Evolutionary conservation across 352 stramenopile genomes (phyloP).

Genomic region (Phytophthora multivora): DNA sequence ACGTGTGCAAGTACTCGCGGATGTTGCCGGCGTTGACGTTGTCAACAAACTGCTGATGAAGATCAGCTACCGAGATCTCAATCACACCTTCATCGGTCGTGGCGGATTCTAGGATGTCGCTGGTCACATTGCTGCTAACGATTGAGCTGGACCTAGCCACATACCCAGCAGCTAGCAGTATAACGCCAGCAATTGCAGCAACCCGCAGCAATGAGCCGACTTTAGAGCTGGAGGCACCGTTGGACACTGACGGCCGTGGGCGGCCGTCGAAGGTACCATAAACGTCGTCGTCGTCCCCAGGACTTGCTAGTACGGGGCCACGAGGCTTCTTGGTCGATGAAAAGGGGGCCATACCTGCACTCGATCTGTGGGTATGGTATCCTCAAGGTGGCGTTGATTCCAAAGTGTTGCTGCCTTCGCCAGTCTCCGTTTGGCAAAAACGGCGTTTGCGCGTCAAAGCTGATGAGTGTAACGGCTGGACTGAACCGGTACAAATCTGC

Average conservation of each 20-base stretch:
- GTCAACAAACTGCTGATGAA: constrained; percentile 30
- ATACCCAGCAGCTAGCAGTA: constrained; percentile 20
- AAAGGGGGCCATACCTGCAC: constrained; percentile 4
- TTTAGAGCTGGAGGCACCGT: constrained; percentile 2
- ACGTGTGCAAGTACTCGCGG: constrained; percentile 54
- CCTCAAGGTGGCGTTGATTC: not conserved
- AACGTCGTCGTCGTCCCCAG: constrained; percentile 19
- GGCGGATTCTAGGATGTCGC: not conserved
- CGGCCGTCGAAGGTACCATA: constrained; percentile 29
- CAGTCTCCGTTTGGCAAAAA: constrained; percentile 7
- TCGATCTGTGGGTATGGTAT: not conserved
- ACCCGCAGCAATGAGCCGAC: constrained; percentile 9
- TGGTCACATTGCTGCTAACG: not conserved
- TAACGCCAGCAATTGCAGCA: constrained; percentile 9
- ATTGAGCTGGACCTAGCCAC: constrained; percentile 11
- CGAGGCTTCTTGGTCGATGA: constrained; percentile 9
- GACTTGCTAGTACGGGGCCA: constrained; percentile 17
- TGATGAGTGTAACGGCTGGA: constrained; percentile 8
- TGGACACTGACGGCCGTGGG: not conserved
- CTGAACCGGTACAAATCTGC: not conserved
- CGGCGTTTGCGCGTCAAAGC: constrained; percentile 1
- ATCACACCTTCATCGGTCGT: not conserved
- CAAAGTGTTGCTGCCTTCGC: constrained; percentile 2
- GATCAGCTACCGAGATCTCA: not conserved
- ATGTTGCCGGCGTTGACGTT: constrained; percentile 35